Base-by-base conservation (phyloP, 225 moss, liverwort and hornwort genomes). In the Lunularia cruciata region DNA sequence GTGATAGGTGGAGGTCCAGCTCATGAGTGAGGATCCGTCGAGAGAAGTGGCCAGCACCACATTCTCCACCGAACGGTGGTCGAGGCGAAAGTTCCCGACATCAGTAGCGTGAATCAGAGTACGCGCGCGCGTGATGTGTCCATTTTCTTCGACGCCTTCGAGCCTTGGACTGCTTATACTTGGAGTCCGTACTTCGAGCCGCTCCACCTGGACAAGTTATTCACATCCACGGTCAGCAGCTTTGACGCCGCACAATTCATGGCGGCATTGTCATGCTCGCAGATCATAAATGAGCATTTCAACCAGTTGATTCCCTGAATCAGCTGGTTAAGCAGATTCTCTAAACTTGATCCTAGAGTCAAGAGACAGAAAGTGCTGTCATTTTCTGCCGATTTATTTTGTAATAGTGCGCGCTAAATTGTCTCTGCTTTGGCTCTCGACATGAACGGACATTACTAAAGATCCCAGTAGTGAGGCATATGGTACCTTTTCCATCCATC, bases 21-120 rank as follows among this genome's bases (percentile, higher is more conserved):
- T 51, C 51, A 51, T 22, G 48, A 20, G 48, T n/a, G n/a, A n/a
- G n/a, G n/a, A n/a, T 26, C 3, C 27, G 25, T 48, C 48, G 48
- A 48, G 48, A 48, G 27, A 54, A 54, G 54, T 28, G 28, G 27
- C 55, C 28, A 56, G 27, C 55, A 56, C 54, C 27, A 56, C 55
- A 30, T 56, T 56, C 55, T 30, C 27, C 16, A 6, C 40, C 13
- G 3, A 11, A n/a, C 19, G 13, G 48, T 56, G 55, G 55, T 56
- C 28, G 54, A 54, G 10, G 20, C 54, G 26, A 31, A 56, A 28
- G 55, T 30, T 30, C 55, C 55, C 55, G 55, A 56, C 55, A 56
- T 31, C 27, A 56, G 11, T 28, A 56, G 19, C 20, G 2, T n/a
- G n/a, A n/a, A n/a, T n/a, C n/a, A n/a, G n/a, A n/a, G n/a, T n/a